Conservation (phyloP, 495 filamentous ascomycete genomes). For the Xylaria cubensis region DNA sequence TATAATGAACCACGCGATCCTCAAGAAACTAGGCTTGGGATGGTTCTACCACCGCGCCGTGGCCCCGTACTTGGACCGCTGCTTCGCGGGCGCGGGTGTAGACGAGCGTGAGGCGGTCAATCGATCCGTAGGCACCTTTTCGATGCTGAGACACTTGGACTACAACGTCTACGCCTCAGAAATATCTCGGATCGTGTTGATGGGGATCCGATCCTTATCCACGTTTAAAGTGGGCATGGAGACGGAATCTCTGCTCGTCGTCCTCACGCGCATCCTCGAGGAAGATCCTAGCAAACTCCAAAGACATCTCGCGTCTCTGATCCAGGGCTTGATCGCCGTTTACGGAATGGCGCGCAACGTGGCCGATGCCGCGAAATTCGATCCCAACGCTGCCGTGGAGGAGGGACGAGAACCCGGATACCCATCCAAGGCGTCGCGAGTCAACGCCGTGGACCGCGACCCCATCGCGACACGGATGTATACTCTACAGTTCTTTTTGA, state of each 20-base stretch:
- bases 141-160: constrained; percentile 48
- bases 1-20: constrained; percentile 41
- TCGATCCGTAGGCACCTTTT: constrained; percentile 40
- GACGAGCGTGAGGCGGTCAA: constrained; percentile 28
- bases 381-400: background rate
- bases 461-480: constrained; percentile 41
- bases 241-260: constrained; percentile 44
- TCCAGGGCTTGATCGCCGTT: constrained; percentile 40
- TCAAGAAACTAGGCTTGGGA: constrained; percentile 30
- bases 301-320: constrained; percentile 45
- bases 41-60: constrained; percentile 37
- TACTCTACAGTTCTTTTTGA: constrained; percentile 47
- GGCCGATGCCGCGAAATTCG: constrained; percentile 16
- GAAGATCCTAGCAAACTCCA: constrained; percentile 44
- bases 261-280: constrained; percentile 48
- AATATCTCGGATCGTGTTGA: constrained; percentile 40
- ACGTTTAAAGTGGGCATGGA: constrained; percentile 34
- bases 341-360: constrained; percentile 38
- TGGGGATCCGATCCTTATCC: constrained; percentile 48
- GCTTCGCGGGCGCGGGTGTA: constrained; percentile 28
- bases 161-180: constrained; percentile 53
- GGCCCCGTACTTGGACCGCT: constrained; percentile 31
- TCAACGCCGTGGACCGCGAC: constrained; percentile 12
- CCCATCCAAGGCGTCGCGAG: background rate
- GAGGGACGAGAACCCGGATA: background rate